A percentile compares a stretch with the other conserved stretches of the same genome.
phyloP scores from a whole-genome alignment of 169 alveolate species.

The Plasmodium ovale region DNA sequence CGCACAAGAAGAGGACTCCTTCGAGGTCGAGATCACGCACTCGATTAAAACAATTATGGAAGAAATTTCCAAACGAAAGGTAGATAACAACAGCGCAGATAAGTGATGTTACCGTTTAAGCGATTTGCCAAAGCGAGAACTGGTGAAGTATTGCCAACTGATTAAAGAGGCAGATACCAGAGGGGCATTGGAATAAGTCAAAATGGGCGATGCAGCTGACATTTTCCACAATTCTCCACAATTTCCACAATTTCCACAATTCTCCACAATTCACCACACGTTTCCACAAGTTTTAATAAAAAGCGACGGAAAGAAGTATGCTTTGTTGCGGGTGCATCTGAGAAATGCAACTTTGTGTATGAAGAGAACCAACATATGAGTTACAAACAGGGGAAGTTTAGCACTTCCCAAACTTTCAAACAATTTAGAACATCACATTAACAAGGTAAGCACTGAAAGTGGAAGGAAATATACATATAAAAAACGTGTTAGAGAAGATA shows the following conservation, averaged over 20 bases:
- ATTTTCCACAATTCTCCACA: not conserved
- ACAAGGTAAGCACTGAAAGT: too few species aligned
- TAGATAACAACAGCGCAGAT: not conserved
- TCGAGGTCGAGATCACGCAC: not conserved
- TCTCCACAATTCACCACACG: too few species aligned
- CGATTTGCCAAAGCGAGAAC: not conserved
- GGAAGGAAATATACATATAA: not conserved
- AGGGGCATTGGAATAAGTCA: not conserved
- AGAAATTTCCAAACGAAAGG: not conserved
- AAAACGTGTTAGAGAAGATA: not conserved
- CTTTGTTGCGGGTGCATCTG: not conserved
- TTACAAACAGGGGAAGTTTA: not conserved
- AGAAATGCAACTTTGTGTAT: not conserved
- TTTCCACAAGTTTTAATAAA: too few species aligned
- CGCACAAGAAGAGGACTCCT: not conserved
- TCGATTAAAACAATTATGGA: not conserved
- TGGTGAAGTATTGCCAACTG: not conserved
- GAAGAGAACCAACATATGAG: not conserved
- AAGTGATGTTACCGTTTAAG: not conserved
- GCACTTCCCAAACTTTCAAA: not conserved
- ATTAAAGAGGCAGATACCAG: not conserved
- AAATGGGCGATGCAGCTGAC: not conserved
- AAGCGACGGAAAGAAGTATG: not conserved
- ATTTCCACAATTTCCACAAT: too few species aligned
- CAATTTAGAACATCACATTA: too few species aligned